These are phyloP conservation scores for Citrus medica DNA, from an alignment of 345 rosid species.

Conservation along the genomic window DNA sequence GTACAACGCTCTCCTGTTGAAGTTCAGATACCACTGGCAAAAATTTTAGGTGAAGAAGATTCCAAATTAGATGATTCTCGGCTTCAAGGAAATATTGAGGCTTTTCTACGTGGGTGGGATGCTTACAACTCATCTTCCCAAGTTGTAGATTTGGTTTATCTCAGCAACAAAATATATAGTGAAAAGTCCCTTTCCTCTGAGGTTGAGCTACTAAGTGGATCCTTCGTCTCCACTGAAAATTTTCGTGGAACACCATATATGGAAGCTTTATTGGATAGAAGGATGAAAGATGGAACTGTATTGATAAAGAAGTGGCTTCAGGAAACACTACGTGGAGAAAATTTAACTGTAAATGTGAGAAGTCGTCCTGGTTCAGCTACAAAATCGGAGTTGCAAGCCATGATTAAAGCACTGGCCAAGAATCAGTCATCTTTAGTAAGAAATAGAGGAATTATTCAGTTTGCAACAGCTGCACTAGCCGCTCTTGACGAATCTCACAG, in stretches of 20 bases:
- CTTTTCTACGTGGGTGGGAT: slow-evolving; percentile 80
- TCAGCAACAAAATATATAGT: slow-evolving; percentile 23
- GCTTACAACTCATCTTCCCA: slow-evolving; percentile 35
- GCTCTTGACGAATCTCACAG: slow-evolving; percentile 64
- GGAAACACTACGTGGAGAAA: slow-evolving; percentile 72
- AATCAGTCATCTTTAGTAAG: slow-evolving; percentile 57
- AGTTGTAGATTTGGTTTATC: slow-evolving; percentile 29
- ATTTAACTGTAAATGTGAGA: slow-evolving; percentile 50
- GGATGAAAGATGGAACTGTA: slow-evolving; percentile 77
- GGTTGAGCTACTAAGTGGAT: slow-evolving; percentile 53
- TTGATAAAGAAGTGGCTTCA: slow-evolving; percentile 95
- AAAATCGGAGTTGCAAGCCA: slow-evolving; percentile 59
- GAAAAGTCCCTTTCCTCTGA: slow-evolving; percentile 31
- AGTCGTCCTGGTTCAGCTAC: slow-evolving; percentile 63
- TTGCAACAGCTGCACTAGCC: slow-evolving; percentile 65
- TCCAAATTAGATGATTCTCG: slow-evolving; percentile 33
- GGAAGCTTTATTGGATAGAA: slow-evolving; percentile 85
- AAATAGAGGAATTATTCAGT: slow-evolving; percentile 84
- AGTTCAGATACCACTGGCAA: slow-evolving; percentile 75
- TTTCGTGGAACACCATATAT: slow-evolving; percentile 80
- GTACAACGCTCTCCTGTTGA: slow-evolving; percentile 64
- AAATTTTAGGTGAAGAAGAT: slow-evolving; percentile 49
- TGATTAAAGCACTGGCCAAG: slow-evolving; percentile 65
- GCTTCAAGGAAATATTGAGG: slow-evolving; percentile 52
- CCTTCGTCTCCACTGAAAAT: slow-evolving; percentile 64